Conservation (phyloP, 257 asterid species). For the Salvia splendens region DNA sequence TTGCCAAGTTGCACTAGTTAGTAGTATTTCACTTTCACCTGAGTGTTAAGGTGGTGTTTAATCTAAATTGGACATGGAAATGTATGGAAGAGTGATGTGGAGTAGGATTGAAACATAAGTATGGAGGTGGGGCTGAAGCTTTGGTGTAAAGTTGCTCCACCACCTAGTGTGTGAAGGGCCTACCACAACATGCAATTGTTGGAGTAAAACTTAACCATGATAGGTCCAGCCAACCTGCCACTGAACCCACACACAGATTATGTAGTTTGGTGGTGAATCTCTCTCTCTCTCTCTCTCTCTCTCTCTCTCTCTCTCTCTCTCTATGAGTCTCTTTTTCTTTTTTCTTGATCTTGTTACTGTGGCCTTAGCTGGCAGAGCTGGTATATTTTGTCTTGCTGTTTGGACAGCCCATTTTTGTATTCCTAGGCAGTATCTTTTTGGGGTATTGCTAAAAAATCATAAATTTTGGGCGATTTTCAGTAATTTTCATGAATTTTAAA, state of each 20-base stretch:
- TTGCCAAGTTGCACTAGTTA: slow-evolving; percentile 40
- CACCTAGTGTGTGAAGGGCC: slow-evolving; percentile 36
- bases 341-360: slow-evolving; percentile 27
- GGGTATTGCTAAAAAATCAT: too few relatives aligned
- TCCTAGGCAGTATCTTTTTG: background rate
- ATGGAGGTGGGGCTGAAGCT: slow-evolving; percentile 26
- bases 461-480: too few relatives aligned
- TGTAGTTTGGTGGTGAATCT: slow-evolving; percentile 23
- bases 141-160: slow-evolving; percentile 43
- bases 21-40: slow-evolving; percentile 26
- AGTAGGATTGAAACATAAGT: slow-evolving; percentile 31
- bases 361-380: slow-evolving; percentile 47
- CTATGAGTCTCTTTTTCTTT: background rate
- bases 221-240: slow-evolving; percentile 35
- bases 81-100: slow-evolving; percentile 7
- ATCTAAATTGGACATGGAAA: background rate
- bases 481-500: too few relatives aligned
- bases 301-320: too few relatives aligned
- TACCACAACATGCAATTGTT: too few relatives aligned
- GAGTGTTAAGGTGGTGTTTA: slow-evolving; percentile 1
- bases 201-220: too few relatives aligned
- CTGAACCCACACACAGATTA: slow-evolving; percentile 39
- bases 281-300: background rate
- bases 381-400: slow-evolving; percentile 38
- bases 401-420: slow-evolving; percentile 14